A percentile compares a stretch with the other conserved stretches of the same genome.
phyloP scores from a whole-genome alignment of 352 stramenopile genomes.

The Phytophthora tentaculata region DNA sequence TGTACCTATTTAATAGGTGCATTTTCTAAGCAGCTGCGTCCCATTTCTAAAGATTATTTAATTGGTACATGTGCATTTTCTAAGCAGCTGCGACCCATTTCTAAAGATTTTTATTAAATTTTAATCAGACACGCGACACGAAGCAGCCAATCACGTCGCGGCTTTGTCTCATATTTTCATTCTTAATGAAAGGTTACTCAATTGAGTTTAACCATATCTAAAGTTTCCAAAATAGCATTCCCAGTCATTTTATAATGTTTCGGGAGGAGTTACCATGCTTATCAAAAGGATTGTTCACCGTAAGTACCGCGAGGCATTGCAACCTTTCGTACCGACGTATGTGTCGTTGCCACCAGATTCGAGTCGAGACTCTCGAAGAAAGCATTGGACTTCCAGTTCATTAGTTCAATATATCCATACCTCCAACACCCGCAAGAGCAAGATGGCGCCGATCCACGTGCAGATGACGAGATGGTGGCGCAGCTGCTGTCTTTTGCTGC shows the following conservation, averaged over 20 bases:
- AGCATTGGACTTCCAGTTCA: conserved; percentile 10
- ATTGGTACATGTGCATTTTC: no score
- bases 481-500: conserved; percentile 33
- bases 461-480: conserved; percentile 40
- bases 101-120: no score
- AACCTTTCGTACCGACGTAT: conserved; percentile 17
- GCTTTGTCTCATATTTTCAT: conserved; percentile 22
- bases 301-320: conserved; percentile 18
- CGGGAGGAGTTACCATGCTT: background rate
- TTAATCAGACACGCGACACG: no score
- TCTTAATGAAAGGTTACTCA: background rate
- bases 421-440: conserved; percentile 11
- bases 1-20: no score
- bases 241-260: background rate
- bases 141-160: conserved; percentile 3
- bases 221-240: no score
- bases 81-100: no score
- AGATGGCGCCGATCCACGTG: conserved; percentile 38
- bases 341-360: conserved; percentile 24
- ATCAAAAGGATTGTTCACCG: conserved; percentile 14
- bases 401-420: conserved; percentile 12
- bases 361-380: conserved; percentile 5
- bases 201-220: background rate
- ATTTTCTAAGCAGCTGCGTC: no score
- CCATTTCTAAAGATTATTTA: no score